Evolutionary conservation across 2,329 filamentous ascomycete species (phyloP).

Genomic region (Taxawa tesnikishii): DNA sequence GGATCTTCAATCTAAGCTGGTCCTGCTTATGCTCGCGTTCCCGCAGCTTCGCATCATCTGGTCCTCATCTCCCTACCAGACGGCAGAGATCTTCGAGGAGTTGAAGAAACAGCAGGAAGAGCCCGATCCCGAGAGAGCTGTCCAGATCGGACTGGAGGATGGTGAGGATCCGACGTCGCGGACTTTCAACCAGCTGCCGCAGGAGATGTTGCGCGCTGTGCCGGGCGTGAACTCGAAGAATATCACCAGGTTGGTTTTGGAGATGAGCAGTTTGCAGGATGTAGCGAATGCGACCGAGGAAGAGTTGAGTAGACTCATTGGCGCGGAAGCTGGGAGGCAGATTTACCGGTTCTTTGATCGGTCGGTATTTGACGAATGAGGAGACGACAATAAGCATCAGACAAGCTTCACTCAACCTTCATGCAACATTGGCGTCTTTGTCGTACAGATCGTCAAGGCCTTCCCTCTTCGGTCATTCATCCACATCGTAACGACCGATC

Average conservation of each 20-base stretch:
- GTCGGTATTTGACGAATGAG: conserved; percentile 39
- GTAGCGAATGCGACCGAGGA: conserved; percentile 74
- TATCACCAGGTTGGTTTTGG: conserved; percentile 57
- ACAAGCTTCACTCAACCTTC: no score
- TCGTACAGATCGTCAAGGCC: no score
- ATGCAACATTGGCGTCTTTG: no score
- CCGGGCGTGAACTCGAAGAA: conserved; percentile 77
- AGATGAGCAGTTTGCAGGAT: conserved; percentile 65
- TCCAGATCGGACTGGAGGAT: conserved; percentile 64
- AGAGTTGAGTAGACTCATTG: conserved; percentile 63
- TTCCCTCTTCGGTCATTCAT: no score
- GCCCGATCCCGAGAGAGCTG: conserved; percentile 79
- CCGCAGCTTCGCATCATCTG: conserved; percentile 84
- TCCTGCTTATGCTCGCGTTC: conserved; percentile 84
- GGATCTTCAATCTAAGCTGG: conserved; percentile 83
- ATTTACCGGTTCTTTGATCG: conserved; percentile 72
- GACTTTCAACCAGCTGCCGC: conserved; percentile 70
- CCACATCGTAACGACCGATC: no score
- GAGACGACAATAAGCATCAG: no score
- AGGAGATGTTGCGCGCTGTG: conserved; percentile 79
- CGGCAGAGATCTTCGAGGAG: conserved; percentile 90
- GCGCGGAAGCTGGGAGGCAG: conserved; percentile 62
- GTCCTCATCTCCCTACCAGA: conserved; percentile 88
- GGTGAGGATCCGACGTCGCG: conserved; percentile 43
- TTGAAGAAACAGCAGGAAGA: conserved; percentile 83